Conservation (phyloP, 2,329 filamentous ascomycete genomes). For the Cryphonectria carpinicola region DNA sequence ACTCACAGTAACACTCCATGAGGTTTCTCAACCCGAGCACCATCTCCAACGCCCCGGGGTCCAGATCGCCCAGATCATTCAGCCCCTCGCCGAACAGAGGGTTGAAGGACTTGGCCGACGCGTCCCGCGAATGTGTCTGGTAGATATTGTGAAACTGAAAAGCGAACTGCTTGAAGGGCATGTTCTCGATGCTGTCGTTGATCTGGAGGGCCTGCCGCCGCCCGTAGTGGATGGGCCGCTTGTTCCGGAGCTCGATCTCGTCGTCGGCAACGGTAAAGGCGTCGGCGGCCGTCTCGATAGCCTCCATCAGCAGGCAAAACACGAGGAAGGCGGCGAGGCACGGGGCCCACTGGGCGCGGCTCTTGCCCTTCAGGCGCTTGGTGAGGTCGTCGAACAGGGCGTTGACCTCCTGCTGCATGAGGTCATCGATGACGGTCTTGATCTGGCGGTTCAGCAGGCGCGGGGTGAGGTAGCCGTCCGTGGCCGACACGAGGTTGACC, state of each 20-base stretch:
- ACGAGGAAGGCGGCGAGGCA: constrained; percentile 61
- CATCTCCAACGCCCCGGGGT: constrained; percentile 50
- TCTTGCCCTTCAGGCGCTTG: constrained; percentile 58
- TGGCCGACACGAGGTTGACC: constrained; percentile 49
- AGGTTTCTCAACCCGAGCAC: constrained; percentile 49
- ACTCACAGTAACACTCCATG: constrained; percentile 50
- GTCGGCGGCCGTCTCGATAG: constrained; percentile 57
- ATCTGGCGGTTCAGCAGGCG: constrained; percentile 60
- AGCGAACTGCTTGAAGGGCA: constrained; percentile 64
- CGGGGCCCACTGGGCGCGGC: constrained; percentile 58
- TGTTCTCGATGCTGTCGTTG: constrained; percentile 57
- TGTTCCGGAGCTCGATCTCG: constrained; percentile 50
- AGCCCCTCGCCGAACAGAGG: constrained; percentile 53
- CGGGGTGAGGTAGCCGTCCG: constrained; percentile 52
- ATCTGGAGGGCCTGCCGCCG: constrained; percentile 50
- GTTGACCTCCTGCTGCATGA: constrained; percentile 56
- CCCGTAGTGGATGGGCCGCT: constrained; percentile 42
- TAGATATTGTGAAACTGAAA: constrained; percentile 65
- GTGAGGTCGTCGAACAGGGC: constrained; percentile 57
- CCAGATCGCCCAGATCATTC: constrained; percentile 49
- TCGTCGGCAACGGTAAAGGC: constrained; percentile 55
- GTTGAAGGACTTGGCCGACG: constrained; percentile 56
- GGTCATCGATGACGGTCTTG: constrained; percentile 60
- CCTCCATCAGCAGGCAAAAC: constrained; percentile 63
- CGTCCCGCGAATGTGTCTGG: constrained; percentile 58